Evolutionary conservation across 2,329 filamentous ascomycete genomes (phyloP), one percentile per base, ranked within the genome.

Genomic region (Aspergillus nomiae): DNA sequence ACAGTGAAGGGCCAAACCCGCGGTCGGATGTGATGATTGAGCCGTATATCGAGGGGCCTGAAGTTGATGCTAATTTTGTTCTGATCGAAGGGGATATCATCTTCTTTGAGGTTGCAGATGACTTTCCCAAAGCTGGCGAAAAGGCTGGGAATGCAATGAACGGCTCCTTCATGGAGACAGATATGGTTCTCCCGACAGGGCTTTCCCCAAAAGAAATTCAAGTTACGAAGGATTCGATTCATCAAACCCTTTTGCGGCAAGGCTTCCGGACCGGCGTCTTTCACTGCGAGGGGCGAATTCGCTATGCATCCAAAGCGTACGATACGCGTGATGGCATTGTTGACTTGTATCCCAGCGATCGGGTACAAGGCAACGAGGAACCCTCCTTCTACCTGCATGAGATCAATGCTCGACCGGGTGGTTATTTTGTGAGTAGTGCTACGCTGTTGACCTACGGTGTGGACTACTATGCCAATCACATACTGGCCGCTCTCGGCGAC

Each of bases 21-120:
- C 55, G 55, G 34, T 32, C 38, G 38, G 43, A 58, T 24, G 56
- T 46, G 28, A 30, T 58, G 24, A 34, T 58, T 58, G 56, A 58
- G 43, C 41, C 56, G 19, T 58, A 58, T 11, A 48, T 58, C 56
- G 28, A 58, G 16, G 56, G 56, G 10, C 56, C 56, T 16, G 56
- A 58, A 46, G 38, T 58, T 16, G 56, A 58, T 48, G 56, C 56
- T 28, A 58, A 58, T 24, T 58, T 58, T 48, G 56, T 58, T 34
- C n/a, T 58, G 19, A 32, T 46, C 26, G 41, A 58, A 28, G 56
- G 56, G 26, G 30, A 58, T 8, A 21, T 58, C 43, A 30, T 58
- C 9, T 58, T 58, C 56, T 58, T 45, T 38, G 56, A 58, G 43
- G 30, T 48, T 48, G 26, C 38, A 28, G 56, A 58, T 41, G 56